phyloP scores from a whole-genome alignment of 352 stramenopile genomes.

The Globisporangium apiculatum region DNA sequence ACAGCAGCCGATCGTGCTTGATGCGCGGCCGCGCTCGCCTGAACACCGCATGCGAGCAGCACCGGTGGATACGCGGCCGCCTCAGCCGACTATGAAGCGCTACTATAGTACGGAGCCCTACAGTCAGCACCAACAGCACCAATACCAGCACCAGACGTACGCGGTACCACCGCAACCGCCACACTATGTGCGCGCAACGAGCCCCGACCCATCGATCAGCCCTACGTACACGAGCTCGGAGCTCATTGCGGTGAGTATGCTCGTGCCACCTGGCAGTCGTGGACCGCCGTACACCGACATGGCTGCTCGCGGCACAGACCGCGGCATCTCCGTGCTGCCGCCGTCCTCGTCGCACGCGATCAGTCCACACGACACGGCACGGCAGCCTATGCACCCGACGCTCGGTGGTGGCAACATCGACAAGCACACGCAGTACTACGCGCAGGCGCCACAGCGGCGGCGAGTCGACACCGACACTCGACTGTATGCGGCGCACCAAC shows the following conservation, averaged over 20 bases:
- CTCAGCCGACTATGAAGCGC: too few relatives aligned
- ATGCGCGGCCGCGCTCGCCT: too few relatives aligned
- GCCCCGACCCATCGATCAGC: background rate
- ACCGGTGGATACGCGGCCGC: background rate
- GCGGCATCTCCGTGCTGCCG: conserved; percentile 3
- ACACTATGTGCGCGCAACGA: background rate
- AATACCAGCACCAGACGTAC: background rate
- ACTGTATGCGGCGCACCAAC: background rate
- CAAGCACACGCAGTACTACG: conserved; percentile 5
- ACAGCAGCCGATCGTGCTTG: background rate
- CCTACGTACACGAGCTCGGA: conserved; percentile 12
- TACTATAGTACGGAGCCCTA: too few relatives aligned
- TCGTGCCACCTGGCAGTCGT: background rate
- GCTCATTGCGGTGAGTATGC: conserved; percentile 7
- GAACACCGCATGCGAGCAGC: background rate
- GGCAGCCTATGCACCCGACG: background rate
- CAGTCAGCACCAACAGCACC: too few relatives aligned
- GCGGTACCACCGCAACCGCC: background rate
- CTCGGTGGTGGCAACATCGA: background rate
- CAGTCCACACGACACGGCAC: conserved; percentile 10
- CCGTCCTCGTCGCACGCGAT: conserved; percentile 9
- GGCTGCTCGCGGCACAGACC: conserved; percentile 1
- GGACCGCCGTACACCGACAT: conserved; percentile 1
- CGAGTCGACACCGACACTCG: background rate
- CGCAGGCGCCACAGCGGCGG: background rate